Base-by-base conservation (phyloP, 495 filamentous ascomycete species). In the Aspergillus asperescens region DNA sequence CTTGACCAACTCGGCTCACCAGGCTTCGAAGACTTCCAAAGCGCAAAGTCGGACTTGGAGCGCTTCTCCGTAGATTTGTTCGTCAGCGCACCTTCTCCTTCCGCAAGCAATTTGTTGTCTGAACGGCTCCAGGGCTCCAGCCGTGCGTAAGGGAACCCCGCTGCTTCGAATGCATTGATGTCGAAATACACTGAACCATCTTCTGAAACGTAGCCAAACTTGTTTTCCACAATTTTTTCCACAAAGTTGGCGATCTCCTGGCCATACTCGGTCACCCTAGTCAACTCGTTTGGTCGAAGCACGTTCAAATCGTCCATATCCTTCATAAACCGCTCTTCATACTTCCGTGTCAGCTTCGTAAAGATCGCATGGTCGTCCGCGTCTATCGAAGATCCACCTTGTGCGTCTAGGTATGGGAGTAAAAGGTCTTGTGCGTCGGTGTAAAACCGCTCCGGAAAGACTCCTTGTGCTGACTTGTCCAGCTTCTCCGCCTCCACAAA, bases 151-250 rank as follows among this genome's bases (percentile, higher is more conserved):
- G 79, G 77, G 63, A 93, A 87, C 0, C 92, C 89, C 0, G 80
- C 84, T 18, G 80, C 79, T 60, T 98, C 93, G 59, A 96, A 97
- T 0, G 89, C 81, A 3, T 75, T 71, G 55, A 95, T 96, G 57
- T 96, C 92, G 52, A 96, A 97, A 69, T 96, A 98, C 2, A 98
- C 90, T 0, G 88, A 93, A 0, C 89, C 89, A 54, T 93, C 85
- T 3, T 82, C 71, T 34, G 89, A 87, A 1, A 63, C 71, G 62
- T 98, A 98, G 4, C 84, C 93, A 58, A 88, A 96, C 0, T 84
- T 83, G 60, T 95, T 94, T n/a, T 82, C 61, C 10, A 96, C 77
- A 37, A 98, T 85, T 48, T 76, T 78, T 58, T 89, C 77, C 5
- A 95, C 87, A 52, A 88, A 90, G 6, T 73, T 68, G 10, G 84